Base-by-base conservation (phyloP, 345 rosid genomes). In the Aethionema arabicum region DNA sequence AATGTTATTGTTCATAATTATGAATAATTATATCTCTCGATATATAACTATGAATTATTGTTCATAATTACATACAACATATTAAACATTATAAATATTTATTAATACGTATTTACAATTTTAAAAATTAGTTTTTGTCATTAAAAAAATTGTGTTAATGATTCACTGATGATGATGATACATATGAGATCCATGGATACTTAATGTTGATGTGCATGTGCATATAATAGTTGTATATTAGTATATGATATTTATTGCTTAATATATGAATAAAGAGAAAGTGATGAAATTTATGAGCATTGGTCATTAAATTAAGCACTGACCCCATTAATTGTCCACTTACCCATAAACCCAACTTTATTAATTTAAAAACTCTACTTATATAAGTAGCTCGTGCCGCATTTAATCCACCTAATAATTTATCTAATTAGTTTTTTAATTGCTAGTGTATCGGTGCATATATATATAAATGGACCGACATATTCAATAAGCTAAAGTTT, bases 221-320 rank as follows among this genome's bases (percentile, higher is more conserved):
- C 50, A 67, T 67, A 68, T 59, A 68, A 39, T 63, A 70, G 6
- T 35, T 5, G 63, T 56, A 56, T 42, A 56, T 9, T 63, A 62
- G 63, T 56, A 64, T 49, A 49, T 69, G 74, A 70, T 63, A 64
- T 69, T 70, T 70, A 56, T 41, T 29, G 69, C 74, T 70, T 70
- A 56, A 41, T 29, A 56, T 63, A 70, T 64, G 69, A 70, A 70
- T 70, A 70, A 70, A 70, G 69, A 63, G 52, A 70, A 63, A 56
- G 59, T 70, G 74, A 11, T 70, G 64, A 70, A 70, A 70, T 70
- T 63, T 59, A 70, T 70, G 74, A 63, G 65, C 59, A 63, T 70
- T 53, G 69, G 42, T 63, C 74, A 56, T 63, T 63, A 70, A 70
- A 70, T 42, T 50, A 70, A 70, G 69, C 74, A 63, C 53, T 70